Conservation (phyloP, 2,329 filamentous ascomycete genomes). For the Albophoma yamanashiensis region DNA sequence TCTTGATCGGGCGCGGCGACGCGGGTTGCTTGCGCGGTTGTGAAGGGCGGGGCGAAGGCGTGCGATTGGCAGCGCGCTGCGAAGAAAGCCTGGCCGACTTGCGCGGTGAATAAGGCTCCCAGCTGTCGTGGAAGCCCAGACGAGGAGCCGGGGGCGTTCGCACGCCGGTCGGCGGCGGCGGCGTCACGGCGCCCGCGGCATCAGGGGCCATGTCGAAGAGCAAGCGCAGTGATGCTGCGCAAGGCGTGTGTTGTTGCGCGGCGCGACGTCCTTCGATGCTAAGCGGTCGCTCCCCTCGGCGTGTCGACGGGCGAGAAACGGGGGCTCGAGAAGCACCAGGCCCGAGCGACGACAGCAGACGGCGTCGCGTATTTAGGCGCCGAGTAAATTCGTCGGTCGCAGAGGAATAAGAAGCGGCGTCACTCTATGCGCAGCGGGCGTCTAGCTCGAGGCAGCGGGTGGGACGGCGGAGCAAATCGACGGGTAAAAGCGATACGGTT, state of each 20-base stretch:
- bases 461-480: constrained; percentile 3
- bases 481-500: background rate
- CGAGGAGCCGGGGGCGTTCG: constrained; percentile 60
- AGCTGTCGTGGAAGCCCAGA: constrained; percentile 56
- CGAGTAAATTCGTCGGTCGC: background rate
- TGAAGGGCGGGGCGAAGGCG: constrained; percentile 40
- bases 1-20: constrained; percentile 22
- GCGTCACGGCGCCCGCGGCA: constrained; percentile 35
- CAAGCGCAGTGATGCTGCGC: constrained; percentile 4
- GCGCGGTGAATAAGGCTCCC: constrained; percentile 62
- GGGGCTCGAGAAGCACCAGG: constrained; percentile 4
- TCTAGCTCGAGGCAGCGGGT: background rate
- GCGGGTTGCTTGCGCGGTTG: constrained; percentile 15
- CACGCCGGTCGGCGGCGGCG: constrained; percentile 48
- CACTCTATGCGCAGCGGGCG: background rate
- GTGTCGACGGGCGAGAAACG: constrained; percentile 8
- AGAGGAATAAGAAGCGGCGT: background rate
- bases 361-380: background rate
- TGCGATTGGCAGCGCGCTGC: constrained; percentile 40
- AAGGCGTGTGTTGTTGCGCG: background rate
- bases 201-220: constrained; percentile 16
- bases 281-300: background rate
- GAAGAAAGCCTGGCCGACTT: constrained; percentile 56
- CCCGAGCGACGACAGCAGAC: background rate
- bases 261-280: background rate